These are phyloP conservation scores for Plasmopara viticola DNA, from an alignment of 352 stramenopile genomes.

Conservation along the genomic window DNA sequence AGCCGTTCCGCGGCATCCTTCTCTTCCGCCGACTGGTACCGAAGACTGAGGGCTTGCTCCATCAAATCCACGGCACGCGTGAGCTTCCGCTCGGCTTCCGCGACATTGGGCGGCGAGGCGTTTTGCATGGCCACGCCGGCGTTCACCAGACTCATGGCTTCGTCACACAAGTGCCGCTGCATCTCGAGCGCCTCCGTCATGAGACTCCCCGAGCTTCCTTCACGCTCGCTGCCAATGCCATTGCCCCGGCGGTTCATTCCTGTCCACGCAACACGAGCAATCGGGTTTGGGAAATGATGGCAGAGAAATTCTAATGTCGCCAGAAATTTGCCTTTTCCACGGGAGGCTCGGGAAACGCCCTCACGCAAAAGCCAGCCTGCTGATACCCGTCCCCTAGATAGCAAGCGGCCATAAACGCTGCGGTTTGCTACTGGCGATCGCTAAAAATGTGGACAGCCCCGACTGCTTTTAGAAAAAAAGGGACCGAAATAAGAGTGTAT, in stretches of 20 bases:
- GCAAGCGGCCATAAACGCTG: not conserved
- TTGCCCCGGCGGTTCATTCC: constrained; percentile 25
- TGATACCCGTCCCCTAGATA: constrained; percentile 1
- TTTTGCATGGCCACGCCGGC: constrained; percentile 70
- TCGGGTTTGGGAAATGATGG: constrained; percentile 13
- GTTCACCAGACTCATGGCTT: constrained; percentile 72
- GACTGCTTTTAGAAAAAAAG: not conserved
- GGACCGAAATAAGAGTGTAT: not conserved
- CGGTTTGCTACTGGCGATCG: constrained; percentile 1
- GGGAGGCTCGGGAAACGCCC: constrained; percentile 13
- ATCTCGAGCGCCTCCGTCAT: constrained; percentile 36
- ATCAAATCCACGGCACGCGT: constrained; percentile 62
- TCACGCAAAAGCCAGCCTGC: not conserved
- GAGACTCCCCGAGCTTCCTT: constrained; percentile 25
- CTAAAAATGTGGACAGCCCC: not conserved
- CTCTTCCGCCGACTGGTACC: constrained; percentile 61
- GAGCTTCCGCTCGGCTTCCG: constrained; percentile 53
- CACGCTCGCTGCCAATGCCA: constrained; percentile 21
- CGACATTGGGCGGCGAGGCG: constrained; percentile 42
- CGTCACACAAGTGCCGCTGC: constrained; percentile 57
- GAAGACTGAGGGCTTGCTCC: constrained; percentile 64
- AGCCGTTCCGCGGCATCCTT: constrained; percentile 54
- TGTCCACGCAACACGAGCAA: not conserved
- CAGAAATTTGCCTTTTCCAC: constrained; percentile 13
- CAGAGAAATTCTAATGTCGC: constrained; percentile 16